Conservation (phyloP, 768 basidiomycete genomes). For the Amanita molliuscula region DNA sequence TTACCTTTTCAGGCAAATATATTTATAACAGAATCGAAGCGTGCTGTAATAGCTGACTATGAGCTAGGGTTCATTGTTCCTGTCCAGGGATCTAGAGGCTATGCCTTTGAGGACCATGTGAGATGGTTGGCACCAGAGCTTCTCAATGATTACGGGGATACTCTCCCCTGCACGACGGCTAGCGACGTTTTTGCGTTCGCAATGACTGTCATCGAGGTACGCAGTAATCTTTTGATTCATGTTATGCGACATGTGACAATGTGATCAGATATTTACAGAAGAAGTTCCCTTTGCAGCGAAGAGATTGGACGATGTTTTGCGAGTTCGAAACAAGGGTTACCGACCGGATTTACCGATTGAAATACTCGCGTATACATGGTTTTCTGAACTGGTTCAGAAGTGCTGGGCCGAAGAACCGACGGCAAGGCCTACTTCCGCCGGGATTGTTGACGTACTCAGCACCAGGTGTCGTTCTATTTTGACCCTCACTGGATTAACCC, state of each 20-base stretch:
- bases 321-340: background rate
- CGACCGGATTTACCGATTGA: background rate
- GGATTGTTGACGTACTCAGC: background rate
- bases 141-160: conserved; percentile 7
- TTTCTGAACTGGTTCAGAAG: background rate
- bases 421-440: background rate
- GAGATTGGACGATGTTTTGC: background rate
- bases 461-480: too few relatives aligned
- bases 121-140: conserved; percentile 25
- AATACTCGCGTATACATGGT: background rate
- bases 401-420: background rate
- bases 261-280: background rate
- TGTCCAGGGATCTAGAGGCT: conserved; percentile 13
- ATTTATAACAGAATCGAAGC: conserved; percentile 13
- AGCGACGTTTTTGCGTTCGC: conserved; percentile 19
- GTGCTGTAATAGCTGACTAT: conserved; percentile 19
- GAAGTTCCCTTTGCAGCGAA: background rate
- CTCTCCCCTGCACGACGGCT: conserved; percentile 6
- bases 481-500: too few relatives aligned
- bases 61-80: conserved; percentile 17
- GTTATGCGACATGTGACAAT: background rate
- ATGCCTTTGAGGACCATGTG: conserved; percentile 13
- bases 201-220: conserved; percentile 19
- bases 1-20: conserved; percentile 16
- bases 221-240: background rate